A percentile compares a stretch with the other conserved stretches of the same genome.
phyloP scores from a whole-genome alignment of 495 filamentous ascomycete genomes.

The Thermothielavioides terrestris region DNA sequence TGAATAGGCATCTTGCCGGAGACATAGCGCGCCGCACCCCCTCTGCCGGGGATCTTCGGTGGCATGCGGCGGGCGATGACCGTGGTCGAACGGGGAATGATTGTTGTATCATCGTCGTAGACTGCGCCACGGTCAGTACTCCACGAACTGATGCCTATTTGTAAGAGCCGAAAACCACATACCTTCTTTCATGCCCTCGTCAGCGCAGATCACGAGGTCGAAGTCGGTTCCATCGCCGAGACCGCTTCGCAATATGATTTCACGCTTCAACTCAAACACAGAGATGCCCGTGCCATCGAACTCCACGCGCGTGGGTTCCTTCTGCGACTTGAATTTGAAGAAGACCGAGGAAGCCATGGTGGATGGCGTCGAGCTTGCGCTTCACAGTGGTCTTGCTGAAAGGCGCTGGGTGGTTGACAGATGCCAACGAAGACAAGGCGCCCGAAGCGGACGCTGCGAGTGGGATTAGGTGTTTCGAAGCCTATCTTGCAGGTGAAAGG shows the following conservation, averaged over 20 bases:
- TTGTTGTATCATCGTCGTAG: constrained; percentile 93
- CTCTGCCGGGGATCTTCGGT: constrained; percentile 67
- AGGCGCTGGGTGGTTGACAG: not conserved
- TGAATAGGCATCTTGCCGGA: constrained; percentile 92
- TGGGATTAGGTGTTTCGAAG: constrained; percentile 12
- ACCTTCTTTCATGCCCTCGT: constrained; percentile 83
- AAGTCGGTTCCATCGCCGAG: constrained; percentile 96
- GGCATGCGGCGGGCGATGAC: constrained; percentile 86
- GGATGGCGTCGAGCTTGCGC: constrained; percentile 12
- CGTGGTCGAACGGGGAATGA: constrained; percentile 88
- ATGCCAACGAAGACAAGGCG: not conserved
- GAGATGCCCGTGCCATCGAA: constrained; percentile 99
- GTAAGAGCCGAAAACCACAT: constrained; percentile 26
- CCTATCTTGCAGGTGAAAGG: constrained; percentile 27
- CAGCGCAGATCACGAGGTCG: constrained; percentile 84
- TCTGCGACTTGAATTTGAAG: constrained; percentile 99
- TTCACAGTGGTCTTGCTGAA: constrained; percentile 2
- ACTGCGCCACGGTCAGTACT: constrained; percentile 45
- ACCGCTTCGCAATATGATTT: constrained; percentile 89
- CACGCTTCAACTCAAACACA: constrained; percentile 95
- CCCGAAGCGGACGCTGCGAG: constrained; percentile 9
- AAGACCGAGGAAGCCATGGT: constrained; percentile 96
- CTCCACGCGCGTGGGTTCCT: constrained; percentile 84
- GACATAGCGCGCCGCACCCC: constrained; percentile 89
- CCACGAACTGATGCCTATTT: not conserved